Conservation (phyloP, 2,329 filamentous ascomycete genomes). For the Mycosphaerella arachidis region DNA sequence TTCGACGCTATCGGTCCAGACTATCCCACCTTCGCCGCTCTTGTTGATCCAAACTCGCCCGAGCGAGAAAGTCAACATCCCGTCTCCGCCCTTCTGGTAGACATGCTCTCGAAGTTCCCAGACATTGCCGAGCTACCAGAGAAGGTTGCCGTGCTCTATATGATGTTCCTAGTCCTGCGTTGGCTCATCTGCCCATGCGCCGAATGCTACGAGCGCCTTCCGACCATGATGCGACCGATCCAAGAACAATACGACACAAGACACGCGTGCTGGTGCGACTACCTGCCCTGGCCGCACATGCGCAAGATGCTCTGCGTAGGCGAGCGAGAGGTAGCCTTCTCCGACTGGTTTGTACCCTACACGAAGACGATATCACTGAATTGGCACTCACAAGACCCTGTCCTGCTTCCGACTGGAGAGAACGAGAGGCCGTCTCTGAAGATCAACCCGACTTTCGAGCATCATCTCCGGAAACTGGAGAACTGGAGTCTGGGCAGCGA, state of each 20-base stretch:
- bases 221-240: slow-evolving; percentile 65
- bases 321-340: slow-evolving; percentile 52
- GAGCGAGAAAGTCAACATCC: slow-evolving; percentile 50
- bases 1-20: slow-evolving; percentile 68
- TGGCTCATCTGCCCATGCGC: slow-evolving; percentile 78
- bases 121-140: slow-evolving; percentile 74
- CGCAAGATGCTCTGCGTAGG: slow-evolving; percentile 56
- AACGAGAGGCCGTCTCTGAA: slow-evolving; percentile 52
- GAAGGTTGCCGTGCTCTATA: slow-evolving; percentile 73
- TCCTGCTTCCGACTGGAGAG: slow-evolving; percentile 45
- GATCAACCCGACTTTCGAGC: slow-evolving; percentile 83
- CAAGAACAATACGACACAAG: slow-evolving; percentile 60
- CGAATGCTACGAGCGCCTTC: slow-evolving; percentile 74
- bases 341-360: slow-evolving; percentile 79
- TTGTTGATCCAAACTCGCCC: slow-evolving; percentile 61
- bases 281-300: slow-evolving; percentile 74
- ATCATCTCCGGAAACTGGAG: slow-evolving; percentile 66
- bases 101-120: slow-evolving; percentile 79
- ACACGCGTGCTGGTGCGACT: slow-evolving; percentile 79
- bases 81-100: slow-evolving; percentile 77
- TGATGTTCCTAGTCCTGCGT: slow-evolving; percentile 79
- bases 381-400: slow-evolving; percentile 77
- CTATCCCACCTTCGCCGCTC: slow-evolving; percentile 73
- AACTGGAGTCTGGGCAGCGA: slow-evolving; percentile 76
- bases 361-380: slow-evolving; percentile 72